These are phyloP conservation scores for Gynochthodes officinalis DNA, from an alignment of 257 asterid species.

Conservation along the genomic window DNA sequence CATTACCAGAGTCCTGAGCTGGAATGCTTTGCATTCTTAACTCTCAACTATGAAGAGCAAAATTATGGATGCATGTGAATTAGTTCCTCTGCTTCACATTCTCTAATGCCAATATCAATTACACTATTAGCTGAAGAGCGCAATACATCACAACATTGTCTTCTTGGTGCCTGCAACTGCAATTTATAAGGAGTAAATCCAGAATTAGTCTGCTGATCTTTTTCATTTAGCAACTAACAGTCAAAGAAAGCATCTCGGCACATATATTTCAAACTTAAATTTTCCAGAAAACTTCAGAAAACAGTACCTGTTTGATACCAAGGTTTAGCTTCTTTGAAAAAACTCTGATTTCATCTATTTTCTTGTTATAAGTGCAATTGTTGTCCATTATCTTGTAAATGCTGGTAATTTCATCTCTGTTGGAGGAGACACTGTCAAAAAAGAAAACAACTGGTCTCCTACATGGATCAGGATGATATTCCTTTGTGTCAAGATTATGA, in stretches of 20 bases:
- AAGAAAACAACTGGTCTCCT: slow-evolving; percentile 50
- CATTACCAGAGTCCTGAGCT: background rate
- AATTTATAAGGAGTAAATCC: background rate
- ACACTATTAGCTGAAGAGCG: slow-evolving; percentile 38
- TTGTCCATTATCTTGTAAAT: slow-evolving; percentile 38
- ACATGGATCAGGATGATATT: slow-evolving; percentile 50
- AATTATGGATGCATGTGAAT: slow-evolving; percentile 39
- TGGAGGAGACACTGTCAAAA: slow-evolving; percentile 35
- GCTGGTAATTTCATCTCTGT: slow-evolving; percentile 31
- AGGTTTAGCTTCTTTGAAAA: slow-evolving; percentile 52
- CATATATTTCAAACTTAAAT: background rate
- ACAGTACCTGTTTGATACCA: slow-evolving; percentile 47
- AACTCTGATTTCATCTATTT: slow-evolving; percentile 54
- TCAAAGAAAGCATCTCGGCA: too few species aligned
- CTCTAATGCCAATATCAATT: slow-evolving; percentile 64
- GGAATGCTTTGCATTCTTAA: background rate
- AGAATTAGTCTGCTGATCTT: background rate
- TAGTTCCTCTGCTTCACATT: slow-evolving; percentile 71
- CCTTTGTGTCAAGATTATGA: slow-evolving; percentile 33
- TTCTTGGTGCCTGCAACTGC: slow-evolving; percentile 71
- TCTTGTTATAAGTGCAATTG: slow-evolving; percentile 55
- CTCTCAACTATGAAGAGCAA: background rate
- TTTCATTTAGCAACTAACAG: too few species aligned
- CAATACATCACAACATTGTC: slow-evolving; percentile 83
- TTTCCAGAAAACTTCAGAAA: background rate